phyloP scores from a whole-genome alignment of 371 early-diverging fungal genomes.

The Funneliformis caledonium region DNA sequence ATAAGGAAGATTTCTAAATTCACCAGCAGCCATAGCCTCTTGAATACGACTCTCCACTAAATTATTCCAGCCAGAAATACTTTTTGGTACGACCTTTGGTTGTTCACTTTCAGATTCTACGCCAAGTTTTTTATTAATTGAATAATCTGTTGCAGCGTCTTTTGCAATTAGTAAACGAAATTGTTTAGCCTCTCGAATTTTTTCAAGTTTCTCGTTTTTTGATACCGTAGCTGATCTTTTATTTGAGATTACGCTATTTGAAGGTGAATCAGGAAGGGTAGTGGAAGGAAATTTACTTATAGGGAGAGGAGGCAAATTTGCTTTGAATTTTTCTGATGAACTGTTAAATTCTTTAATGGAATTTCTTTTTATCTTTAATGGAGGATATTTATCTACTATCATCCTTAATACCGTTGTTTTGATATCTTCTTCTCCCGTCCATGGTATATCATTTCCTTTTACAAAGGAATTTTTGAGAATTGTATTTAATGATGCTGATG shows the following conservation, averaged over 20 bases:
- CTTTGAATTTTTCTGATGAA: background rate
- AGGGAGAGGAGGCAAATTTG: background rate
- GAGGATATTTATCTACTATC: slow-evolving; percentile 34
- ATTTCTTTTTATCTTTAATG: slow-evolving; percentile 15
- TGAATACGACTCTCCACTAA: slow-evolving; percentile 27
- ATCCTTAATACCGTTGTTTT: slow-evolving; percentile 27
- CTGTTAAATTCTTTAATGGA: slow-evolving; percentile 12
- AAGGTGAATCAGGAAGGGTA: background rate
- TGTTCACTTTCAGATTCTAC: background rate
- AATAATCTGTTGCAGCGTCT: slow-evolving; percentile 26
- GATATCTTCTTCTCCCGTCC: slow-evolving; percentile 34
- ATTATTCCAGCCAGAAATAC: background rate
- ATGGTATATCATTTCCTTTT: slow-evolving; percentile 24
- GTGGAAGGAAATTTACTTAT: too few relatives aligned
- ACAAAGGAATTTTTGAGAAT: slow-evolving; percentile 26
- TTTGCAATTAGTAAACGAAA: slow-evolving; percentile 10
- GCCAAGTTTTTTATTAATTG: background rate
- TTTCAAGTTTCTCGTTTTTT: slow-evolving; percentile 13
- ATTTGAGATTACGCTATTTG: background rate
- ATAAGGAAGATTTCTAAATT: slow-evolving; percentile 19
- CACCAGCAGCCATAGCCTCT: slow-evolving; percentile 8
- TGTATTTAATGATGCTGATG: slow-evolving; percentile 18
- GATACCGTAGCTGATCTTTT: background rate
- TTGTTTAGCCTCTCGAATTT: slow-evolving; percentile 13
- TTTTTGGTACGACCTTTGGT: background rate